phyloP scores from a whole-genome alignment of 495 filamentous ascomycete genomes.

The Hypoxylon lienhwacheense region DNA sequence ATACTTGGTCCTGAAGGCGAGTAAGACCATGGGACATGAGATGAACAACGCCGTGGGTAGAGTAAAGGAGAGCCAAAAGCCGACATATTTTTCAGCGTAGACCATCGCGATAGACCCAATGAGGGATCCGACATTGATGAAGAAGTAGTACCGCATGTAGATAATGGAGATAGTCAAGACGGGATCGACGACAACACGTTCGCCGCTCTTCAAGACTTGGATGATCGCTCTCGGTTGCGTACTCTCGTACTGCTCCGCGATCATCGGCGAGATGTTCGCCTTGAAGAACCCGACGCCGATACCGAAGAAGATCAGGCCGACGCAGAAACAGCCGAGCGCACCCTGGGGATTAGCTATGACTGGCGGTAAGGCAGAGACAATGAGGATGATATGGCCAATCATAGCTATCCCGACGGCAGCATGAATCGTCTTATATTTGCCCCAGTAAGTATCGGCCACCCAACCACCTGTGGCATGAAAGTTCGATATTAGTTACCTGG shows the following conservation, averaged over 20 bases:
- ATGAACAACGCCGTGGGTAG: conserved; percentile 62
- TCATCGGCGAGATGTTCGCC: conserved; percentile 63
- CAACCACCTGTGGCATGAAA: conserved; percentile 55
- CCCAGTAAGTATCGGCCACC: conserved; percentile 71
- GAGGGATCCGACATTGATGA: conserved; percentile 70
- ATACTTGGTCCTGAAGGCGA: conserved; percentile 63
- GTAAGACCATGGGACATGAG: conserved; percentile 65
- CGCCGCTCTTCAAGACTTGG: conserved; percentile 53
- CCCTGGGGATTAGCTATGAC: conserved; percentile 58
- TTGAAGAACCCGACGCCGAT: conserved; percentile 69
- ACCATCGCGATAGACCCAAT: conserved; percentile 57
- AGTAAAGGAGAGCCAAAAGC: conserved; percentile 71
- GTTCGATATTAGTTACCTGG: conserved; percentile 10
- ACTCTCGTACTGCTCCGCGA: conserved; percentile 58
- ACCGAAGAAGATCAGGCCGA: conserved; percentile 69
- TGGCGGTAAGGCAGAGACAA: conserved; percentile 62
- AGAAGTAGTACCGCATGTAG: conserved; percentile 67
- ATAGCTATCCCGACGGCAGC: conserved; percentile 59
- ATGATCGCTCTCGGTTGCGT: conserved; percentile 44
- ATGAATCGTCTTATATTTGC: conserved; percentile 71
- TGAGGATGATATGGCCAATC: conserved; percentile 66
- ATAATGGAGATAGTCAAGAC: conserved; percentile 62
- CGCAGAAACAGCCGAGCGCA: conserved; percentile 59
- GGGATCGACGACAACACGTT: conserved; percentile 71
- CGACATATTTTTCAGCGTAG: conserved; percentile 73